A percentile compares a stretch with the other conserved stretches of the same genome.
phyloP scores from a whole-genome alignment of 73 alveolate species.

The Paramecium biaurelia region DNA sequence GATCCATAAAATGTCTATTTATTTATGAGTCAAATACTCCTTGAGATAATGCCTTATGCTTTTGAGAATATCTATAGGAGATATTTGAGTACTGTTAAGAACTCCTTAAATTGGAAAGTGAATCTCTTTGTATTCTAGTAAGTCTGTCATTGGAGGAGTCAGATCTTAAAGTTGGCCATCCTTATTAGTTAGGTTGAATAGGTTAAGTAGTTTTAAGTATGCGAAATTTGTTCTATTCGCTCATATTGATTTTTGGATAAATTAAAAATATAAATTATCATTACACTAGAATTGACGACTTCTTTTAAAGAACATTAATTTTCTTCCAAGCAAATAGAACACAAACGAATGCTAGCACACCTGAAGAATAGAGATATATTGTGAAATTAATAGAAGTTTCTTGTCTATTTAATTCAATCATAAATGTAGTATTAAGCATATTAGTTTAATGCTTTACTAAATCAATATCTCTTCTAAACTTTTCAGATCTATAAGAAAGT shows the following conservation, averaged over 20 bases:
- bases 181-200: neutral
- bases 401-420: neutral
- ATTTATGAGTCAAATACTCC: neutral
- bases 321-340: neutral
- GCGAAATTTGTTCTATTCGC: neutral
- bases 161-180: neutral
- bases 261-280: neutral
- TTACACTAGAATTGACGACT: neutral
- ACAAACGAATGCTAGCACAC: neutral
- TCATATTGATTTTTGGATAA: neutral
- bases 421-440: neutral
- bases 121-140: neutral
- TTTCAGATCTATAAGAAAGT: neutral
- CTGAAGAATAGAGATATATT: neutral
- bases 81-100: neutral
- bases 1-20: slow-evolving; percentile 8
- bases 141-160: neutral
- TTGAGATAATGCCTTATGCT: neutral
- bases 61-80: neutral
- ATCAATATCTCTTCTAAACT: neutral
- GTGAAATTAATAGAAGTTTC: neutral
- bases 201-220: neutral
- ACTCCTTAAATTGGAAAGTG: neutral
- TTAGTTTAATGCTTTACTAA: neutral
- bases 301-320: neutral